Base-by-base conservation (phyloP, 2,329 filamentous ascomycete species). In the Diaporthe citriasiana region DNA sequence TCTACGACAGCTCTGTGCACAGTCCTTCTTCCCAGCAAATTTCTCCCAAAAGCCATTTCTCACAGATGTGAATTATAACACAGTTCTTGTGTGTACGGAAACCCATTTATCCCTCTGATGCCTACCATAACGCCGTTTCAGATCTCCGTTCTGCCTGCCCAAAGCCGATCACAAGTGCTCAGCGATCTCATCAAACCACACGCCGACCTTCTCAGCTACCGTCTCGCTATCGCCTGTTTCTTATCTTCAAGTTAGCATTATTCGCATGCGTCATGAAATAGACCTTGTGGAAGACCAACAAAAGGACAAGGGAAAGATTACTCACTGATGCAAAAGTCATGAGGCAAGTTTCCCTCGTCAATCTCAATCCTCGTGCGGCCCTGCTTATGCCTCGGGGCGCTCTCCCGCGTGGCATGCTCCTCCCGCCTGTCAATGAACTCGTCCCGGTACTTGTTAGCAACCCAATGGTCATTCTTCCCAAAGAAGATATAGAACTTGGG, bases 401-500 rank as follows among this genome's bases (percentile, higher is more conserved):
- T 57, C 56, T 79, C 80, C 79, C 81, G 80, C 70, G 80, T 70
- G 55, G 77, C 77, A 63, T 79, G 77, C 73, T 79, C 80, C 78
- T 78, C 80, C 74, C 85, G 81, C 55, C 81, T 81, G 57, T 82
- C 83, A 70, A 92, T 89, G 73, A 93, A 89, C 38, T 84, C 85
- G 76, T 92, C 89, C 12, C 91, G 84, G 60, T 86, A 84, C 66
- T 86, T 83, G 63, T 89, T 83, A 3, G 88, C 87, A 1, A 93
- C 89, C 91, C 91, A 93, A 73, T 91, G 87, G 75, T 93, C 91
- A 68, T 88, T 82, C 75, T 87, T 83, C 2, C 87, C 91, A 76
- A 91, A 93, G 66, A 91, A 88, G 76, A 92, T 86, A 76, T 89
- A 87, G 77, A 92, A 89, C 75, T 87, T 89, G 1, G 86, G 87